phyloP scores from a whole-genome alignment of 2,329 filamentous ascomycete species.

The Colletotrichum viniferum region DNA sequence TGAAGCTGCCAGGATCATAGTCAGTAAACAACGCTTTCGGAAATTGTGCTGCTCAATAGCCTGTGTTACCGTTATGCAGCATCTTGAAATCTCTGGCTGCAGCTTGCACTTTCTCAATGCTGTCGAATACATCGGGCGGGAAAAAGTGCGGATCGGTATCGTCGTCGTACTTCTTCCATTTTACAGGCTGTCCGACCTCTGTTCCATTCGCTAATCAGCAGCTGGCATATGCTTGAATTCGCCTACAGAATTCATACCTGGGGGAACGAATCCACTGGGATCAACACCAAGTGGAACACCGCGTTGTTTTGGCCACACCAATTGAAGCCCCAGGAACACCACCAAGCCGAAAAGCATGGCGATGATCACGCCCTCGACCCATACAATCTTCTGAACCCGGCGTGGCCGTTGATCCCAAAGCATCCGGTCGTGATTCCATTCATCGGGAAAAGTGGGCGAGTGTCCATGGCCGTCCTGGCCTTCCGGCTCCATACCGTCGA shows the following conservation, averaged over 20 bases:
- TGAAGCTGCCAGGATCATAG: background rate
- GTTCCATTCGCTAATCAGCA: background rate
- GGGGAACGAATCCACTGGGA: conserved; percentile 6
- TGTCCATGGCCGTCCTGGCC: background rate
- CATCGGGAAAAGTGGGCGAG: background rate
- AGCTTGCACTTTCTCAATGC: background rate
- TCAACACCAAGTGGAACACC: background rate
- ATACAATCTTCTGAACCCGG: background rate
- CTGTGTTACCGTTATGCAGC: background rate
- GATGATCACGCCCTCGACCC: background rate
- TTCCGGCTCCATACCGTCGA: background rate
- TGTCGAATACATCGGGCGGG: conserved; percentile 3
- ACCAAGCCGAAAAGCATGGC: background rate
- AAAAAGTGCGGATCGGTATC: conserved; percentile 5
- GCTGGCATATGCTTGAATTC: background rate
- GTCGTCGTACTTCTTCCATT: conserved; percentile 9
- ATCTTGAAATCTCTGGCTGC: conserved; percentile 8
- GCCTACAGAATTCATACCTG: background rate
- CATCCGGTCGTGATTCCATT: background rate
- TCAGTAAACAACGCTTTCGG: background rate
- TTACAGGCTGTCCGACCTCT: conserved; percentile 9
- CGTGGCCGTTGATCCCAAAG: background rate
- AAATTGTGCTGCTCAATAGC: background rate
- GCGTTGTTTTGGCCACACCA: background rate
- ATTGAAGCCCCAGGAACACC: background rate